These are phyloP conservation scores for Acanthamoeba royreba DNA, from an alignment of 208 protist species.

Conservation along the genomic window DNA sequence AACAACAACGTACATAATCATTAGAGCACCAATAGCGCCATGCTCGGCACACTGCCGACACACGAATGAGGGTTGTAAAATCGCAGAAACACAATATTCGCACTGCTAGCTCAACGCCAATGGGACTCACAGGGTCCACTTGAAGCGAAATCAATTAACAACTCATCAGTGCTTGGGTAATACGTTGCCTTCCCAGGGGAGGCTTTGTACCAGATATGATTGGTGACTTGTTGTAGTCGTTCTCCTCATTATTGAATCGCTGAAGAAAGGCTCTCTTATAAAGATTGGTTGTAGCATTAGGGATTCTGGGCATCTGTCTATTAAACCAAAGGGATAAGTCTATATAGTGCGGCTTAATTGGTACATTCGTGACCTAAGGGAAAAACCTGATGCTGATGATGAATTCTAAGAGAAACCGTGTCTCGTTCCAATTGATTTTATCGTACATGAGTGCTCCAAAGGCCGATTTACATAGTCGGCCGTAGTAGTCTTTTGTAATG, in stretches of 20 bases:
- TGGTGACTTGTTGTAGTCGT: not conserved
- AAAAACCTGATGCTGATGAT: not conserved
- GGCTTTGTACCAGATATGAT: not conserved
- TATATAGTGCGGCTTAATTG: too few species aligned
- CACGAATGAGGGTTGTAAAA: not conserved
- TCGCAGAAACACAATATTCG: not conserved
- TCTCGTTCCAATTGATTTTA: not conserved
- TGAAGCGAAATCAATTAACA: not conserved
- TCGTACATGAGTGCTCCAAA: not conserved
- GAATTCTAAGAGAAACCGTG: not conserved
- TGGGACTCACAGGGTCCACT: not conserved
- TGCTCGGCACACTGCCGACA: not conserved
- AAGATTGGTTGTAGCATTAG: not conserved
- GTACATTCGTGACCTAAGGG: too few species aligned
- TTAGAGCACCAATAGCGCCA: not conserved
- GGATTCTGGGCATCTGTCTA: not conserved
- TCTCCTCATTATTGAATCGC: not conserved
- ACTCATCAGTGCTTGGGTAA: not conserved
- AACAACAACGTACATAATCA: not conserved
- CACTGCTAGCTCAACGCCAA: not conserved
- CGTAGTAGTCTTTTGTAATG: not conserved
- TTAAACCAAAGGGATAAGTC: too few species aligned
- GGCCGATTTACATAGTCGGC: not conserved
- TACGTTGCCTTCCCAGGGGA: too few species aligned
- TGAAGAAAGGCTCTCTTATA: not conserved